Evolutionary conservation across 108 stramenopile species (phyloP).

Genomic region (Cyclostephanos tholiformis): DNA sequence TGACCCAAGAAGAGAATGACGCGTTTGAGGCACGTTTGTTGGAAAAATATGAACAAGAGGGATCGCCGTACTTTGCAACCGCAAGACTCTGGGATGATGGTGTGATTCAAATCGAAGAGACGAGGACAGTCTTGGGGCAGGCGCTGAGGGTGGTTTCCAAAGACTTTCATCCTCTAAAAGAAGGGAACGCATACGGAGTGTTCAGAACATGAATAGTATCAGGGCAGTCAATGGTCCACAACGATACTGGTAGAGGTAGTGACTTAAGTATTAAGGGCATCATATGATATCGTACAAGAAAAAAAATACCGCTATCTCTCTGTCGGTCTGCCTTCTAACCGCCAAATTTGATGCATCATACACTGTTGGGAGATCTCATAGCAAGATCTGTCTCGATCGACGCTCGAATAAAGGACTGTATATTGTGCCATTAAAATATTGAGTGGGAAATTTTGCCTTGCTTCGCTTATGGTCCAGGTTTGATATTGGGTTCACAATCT

Average conservation of each 20-base stretch:
- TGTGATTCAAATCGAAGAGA: slow-evolving; percentile 94
- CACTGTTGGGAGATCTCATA: no score
- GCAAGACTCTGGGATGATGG: slow-evolving; percentile 98
- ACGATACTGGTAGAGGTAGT: neutral
- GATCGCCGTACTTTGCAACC: slow-evolving; percentile 90
- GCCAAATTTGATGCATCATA: no score
- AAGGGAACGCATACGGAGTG: slow-evolving; percentile 48
- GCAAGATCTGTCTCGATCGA: neutral
- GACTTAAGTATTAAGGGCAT: neutral
- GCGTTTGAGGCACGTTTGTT: slow-evolving; percentile 71
- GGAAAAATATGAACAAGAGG: slow-evolving; percentile 80
- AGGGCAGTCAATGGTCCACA: neutral
- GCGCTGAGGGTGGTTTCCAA: slow-evolving; percentile 76
- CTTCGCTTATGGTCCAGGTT: neutral
- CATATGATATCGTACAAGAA: no score
- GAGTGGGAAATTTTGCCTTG: neutral
- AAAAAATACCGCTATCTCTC: no score
- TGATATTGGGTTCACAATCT: slow-evolving; percentile 21
- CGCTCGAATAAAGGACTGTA: neutral
- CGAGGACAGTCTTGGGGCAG: slow-evolving; percentile 86
- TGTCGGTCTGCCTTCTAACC: no score
- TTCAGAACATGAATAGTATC: slow-evolving; percentile 41
- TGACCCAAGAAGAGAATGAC: slow-evolving; percentile 71
- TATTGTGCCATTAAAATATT: neutral
- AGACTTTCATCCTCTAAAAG: slow-evolving; percentile 34